Percentiles rank a stretch among this genome's conserved stretches.
phyloP scores from a whole-genome alignment of 176 grass and related monocot species.

The bread wheat (Triticum aestivum) region DNA sequence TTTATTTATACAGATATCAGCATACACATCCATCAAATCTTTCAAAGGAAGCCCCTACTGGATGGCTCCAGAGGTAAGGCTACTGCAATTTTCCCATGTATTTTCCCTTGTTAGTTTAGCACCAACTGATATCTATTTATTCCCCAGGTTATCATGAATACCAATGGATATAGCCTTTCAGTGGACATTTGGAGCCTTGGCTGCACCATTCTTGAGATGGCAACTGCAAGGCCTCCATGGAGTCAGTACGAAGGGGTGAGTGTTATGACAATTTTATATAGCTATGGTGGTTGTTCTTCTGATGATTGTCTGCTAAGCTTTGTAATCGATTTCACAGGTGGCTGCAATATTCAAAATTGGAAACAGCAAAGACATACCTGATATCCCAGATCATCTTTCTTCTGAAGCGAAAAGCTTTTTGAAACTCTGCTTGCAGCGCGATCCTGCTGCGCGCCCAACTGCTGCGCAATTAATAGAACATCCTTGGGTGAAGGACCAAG shows the following conservation, averaged over 20 bases:
- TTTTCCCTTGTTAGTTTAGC: not conserved
- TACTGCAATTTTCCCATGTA: not conserved
- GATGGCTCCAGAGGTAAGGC: conserved; percentile 96
- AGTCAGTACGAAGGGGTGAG: conserved; percentile 93
- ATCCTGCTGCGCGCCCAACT: conserved; percentile 82
- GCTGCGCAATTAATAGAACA: conserved; percentile 80
- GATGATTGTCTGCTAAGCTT: conserved; percentile 25
- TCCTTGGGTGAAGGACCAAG: conserved; percentile 77
- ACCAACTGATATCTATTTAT: not conserved
- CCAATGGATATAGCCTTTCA: conserved; percentile 89
- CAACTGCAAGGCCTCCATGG: conserved; percentile 94
- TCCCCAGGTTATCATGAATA: conserved; percentile 94
- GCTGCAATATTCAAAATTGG: conserved; percentile 99
- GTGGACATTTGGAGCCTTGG: conserved; percentile 99
- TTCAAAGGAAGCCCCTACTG: conserved; percentile 98
- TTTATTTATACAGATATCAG: conserved; percentile 62
- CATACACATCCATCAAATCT: conserved; percentile 83
- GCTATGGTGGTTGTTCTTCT: not conserved
- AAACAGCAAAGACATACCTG: conserved; percentile 97
- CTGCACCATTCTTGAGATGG: conserved; percentile 98
- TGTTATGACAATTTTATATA: not conserved
- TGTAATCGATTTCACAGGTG: conserved; percentile 50
- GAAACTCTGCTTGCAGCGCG: conserved; percentile 87
- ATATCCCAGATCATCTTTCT: conserved; percentile 82
- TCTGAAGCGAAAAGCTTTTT: conserved; percentile 74